Evolutionary conservation across 306 rosid species (phyloP), one percentile per base, ranked within the genome.

Genomic region (Lathyrus sativus): DNA sequence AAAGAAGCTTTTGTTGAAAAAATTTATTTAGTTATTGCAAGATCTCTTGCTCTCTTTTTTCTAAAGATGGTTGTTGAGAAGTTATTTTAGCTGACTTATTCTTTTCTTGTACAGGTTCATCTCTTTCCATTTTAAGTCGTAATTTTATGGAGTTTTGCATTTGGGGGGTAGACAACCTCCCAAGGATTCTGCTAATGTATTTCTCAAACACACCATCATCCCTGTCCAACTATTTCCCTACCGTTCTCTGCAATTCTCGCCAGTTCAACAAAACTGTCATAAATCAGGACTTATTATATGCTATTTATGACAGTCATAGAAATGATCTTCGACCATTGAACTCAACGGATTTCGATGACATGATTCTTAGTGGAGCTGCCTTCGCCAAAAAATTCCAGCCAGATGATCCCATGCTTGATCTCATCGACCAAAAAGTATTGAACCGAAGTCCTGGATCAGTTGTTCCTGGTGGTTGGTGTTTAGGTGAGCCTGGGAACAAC

Each of bases 401-500:
- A 68, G 74, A 83, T 65, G 92, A 90, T 78, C 85, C 89, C 4
- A 51, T 88, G 6, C 91, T 93, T n/a, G 90, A 88, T 78, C 85
- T 80, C n/a, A 90, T 93, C 0, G 99, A 93, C 85, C 43, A 17
- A 29, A 85, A 90, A 49, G 51, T 90, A 44, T 69, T 93, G 83
- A 73, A 80, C 17, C 89, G 95, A 13, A 51, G 69, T 24, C 75
- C 57, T 9, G 65, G 82, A 18, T 76, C 81, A 1, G 84, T 81
- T 54, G 85, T 87, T 74, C 96, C 99, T 0, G 97, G 99, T 66
- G 99, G 99, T 10, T 93, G 99, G 99, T 93, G 99, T 81, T 69
- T 90, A 72, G 97, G 96, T 18, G 92, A 82, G 83, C 68, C 87
- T 55, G 86, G 84, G 63, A 93, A 93, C 51, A 79, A 12, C 62